Base-by-base conservation (phyloP, 2,329 filamentous ascomycete species). In the Trichoderma breve region DNA sequence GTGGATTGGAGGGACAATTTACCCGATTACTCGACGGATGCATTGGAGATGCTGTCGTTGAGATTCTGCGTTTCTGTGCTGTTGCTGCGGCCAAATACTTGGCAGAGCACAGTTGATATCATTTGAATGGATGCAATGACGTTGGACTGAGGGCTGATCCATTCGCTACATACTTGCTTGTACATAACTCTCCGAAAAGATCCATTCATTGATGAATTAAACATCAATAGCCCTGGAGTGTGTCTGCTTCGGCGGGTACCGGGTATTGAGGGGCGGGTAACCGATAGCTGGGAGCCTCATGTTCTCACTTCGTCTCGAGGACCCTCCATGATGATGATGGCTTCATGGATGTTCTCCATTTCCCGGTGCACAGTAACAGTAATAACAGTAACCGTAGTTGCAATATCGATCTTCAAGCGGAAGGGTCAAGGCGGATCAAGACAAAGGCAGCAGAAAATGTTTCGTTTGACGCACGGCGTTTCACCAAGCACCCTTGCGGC, bases 381-480 rank as follows among this genome's bases (percentile, higher is more conserved):
- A 24, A 21, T 24, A 24, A 21, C 21, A 60, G 32, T 21, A 14
- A n/a, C 18, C 9, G 36, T n/a, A 43, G 39, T 18, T 43, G 34
- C 8, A 14, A 24, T 26, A 47, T 11, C 7, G 5, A 53, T 3
- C 5, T 11, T 12, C 47, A 53, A 14, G 47, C 21, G 9, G 21
- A 21, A 21, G 43, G 43, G n/a, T 32, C 18, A 18, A 30, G 28
- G 32, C 11, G 58, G 32, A 36, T 18, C 21, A 32, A 4, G 11
- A 34, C 30, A 34, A 67, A 43, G 39, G 39, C 39, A n/a, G 4
- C 15, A 4, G 1, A 3, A 43, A 58, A 36, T 67, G 64, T 67
- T 67, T 67, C 64, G 64, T 67, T 58, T 58, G 64, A 58, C 36
- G 64, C 51, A 58, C 32, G 55, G 26, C 36, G 64, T 67, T 67